These are phyloP conservation scores for Carpinus viminea DNA, from an alignment of 306 rosid species.

Conservation along the genomic window DNA sequence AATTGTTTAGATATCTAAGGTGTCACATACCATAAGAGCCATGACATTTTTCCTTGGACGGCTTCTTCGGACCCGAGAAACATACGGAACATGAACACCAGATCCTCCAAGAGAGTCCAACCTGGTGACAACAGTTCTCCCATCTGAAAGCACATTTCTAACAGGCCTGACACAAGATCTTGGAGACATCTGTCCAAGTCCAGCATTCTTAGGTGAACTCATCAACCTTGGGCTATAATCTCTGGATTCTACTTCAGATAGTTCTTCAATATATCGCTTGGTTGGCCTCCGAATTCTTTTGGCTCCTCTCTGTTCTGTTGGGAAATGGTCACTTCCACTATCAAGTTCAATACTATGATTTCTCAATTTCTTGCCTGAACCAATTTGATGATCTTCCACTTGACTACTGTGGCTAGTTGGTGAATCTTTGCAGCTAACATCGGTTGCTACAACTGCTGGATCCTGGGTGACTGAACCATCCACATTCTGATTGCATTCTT, in stretches of 20 bases:
- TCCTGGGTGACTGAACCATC: constrained; percentile 33
- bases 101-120: constrained; percentile 81
- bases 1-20: constrained; percentile 21
- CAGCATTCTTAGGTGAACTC: constrained; percentile 41
- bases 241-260: constrained; percentile 76
- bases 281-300: constrained; percentile 96
- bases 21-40: constrained; percentile 73
- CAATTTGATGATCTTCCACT: constrained; percentile 48
- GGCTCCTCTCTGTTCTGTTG: constrained; percentile 53
- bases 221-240: constrained; percentile 50
- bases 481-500: constrained; percentile 46
- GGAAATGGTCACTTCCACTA: constrained; percentile 50
- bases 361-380: constrained; percentile 42
- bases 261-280: constrained; percentile 94
- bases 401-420: constrained; percentile 39
- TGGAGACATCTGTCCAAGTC: constrained; percentile 43
- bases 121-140: constrained; percentile 63
- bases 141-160: constrained; percentile 51
- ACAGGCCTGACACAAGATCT: constrained; percentile 42
- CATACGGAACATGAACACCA: constrained; percentile 76
- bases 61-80: constrained; percentile 87
- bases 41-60: constrained; percentile 79
- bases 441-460: constrained; percentile 34
- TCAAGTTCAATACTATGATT: constrained; percentile 49
- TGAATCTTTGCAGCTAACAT: constrained; percentile 39